A percentile compares a stretch with the other conserved stretches of the same genome.
Evolutionary conservation across 495 filamentous ascomycete species (phyloP).

Genomic region (Tuber borchii): DNA sequence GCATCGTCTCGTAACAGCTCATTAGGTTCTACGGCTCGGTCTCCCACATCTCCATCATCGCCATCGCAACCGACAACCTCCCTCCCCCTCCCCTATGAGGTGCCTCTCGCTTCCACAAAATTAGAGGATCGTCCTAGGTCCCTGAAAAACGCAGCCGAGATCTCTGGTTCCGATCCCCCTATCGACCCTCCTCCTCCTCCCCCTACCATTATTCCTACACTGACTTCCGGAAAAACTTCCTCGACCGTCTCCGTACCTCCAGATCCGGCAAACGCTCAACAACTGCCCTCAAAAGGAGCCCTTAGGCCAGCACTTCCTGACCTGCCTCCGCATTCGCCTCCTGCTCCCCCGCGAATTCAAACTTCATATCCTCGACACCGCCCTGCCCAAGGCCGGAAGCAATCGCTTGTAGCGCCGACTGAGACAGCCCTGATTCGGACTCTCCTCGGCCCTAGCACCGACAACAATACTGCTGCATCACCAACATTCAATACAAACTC

Average conservation of each 20-base stretch:
- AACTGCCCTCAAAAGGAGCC: constrained; percentile 16
- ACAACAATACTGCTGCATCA: constrained; percentile 26
- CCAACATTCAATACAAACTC: constrained; percentile 19
- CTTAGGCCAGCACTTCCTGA: constrained; percentile 31
- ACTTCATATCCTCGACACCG: constrained; percentile 42
- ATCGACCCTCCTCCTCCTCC: constrained; percentile 10
- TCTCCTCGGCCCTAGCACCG: constrained; percentile 43
- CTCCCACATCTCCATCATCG: constrained; percentile 25
- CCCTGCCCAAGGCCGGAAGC: constrained; percentile 48
- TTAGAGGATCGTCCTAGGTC: constrained; percentile 20
- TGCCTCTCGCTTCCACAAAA: constrained; percentile 20
- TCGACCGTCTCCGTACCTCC: constrained; percentile 20
- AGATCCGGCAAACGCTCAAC: neutral
- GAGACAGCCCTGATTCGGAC: constrained; percentile 48
- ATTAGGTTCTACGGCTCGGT: constrained; percentile 15
- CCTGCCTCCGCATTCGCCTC: constrained; percentile 43
- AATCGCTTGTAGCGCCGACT: constrained; percentile 50
- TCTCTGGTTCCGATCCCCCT: neutral
- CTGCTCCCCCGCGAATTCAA: constrained; percentile 32
- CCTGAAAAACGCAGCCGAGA: constrained; percentile 6
- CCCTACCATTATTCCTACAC: constrained; percentile 7
- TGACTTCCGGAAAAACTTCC: constrained; percentile 31
- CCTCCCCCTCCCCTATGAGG: constrained; percentile 23
- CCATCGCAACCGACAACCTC: constrained; percentile 27
- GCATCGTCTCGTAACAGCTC: constrained; percentile 28